Evolutionary conservation across 352 stramenopile species (phyloP).

Genomic region (Phytophthora pluvialis): DNA sequence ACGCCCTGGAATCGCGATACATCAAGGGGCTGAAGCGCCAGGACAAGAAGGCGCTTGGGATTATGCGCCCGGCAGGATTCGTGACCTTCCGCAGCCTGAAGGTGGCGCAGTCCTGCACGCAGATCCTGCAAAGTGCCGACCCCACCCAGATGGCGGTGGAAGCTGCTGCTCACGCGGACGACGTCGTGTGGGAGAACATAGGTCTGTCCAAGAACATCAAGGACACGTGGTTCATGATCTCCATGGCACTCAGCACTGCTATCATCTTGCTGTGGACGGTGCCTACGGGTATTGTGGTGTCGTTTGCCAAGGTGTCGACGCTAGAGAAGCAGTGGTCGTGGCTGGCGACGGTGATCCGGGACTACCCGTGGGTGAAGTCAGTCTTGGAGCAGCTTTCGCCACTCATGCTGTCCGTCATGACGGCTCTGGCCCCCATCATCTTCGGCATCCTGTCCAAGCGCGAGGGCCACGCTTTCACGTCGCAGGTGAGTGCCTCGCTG

Average conservation of each 20-base stretch:
- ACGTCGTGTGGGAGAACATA: constrained; percentile 86
- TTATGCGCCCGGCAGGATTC: constrained; percentile 80
- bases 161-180: constrained; percentile 61
- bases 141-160: constrained; percentile 79
- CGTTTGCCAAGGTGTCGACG: constrained; percentile 69
- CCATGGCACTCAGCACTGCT: constrained; percentile 53
- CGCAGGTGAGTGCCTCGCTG: constrained; percentile 69
- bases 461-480: constrained; percentile 74
- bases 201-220: constrained; percentile 80
- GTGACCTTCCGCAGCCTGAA: constrained; percentile 85
- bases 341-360: constrained; percentile 47
- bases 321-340: constrained; percentile 58
- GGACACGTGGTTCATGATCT: constrained; percentile 74
- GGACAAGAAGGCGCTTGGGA: constrained; percentile 48
- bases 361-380: constrained; percentile 76
- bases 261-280: constrained; percentile 90
- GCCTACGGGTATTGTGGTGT: constrained; percentile 79
- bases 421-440: constrained; percentile 80
- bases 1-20: constrained; percentile 59
- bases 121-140: constrained; percentile 78
- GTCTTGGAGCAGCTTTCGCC: constrained; percentile 81
- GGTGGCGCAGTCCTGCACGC: constrained; percentile 74
- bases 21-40: constrained; percentile 57
- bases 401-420: constrained; percentile 83
- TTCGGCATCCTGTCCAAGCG: constrained; percentile 83